Percentiles rank a stretch among this genome's conserved stretches.
These are phyloP conservation scores for Flaveria sonorensis DNA, from an alignment of 129 eudicot species.

Conservation along the genomic window DNA sequence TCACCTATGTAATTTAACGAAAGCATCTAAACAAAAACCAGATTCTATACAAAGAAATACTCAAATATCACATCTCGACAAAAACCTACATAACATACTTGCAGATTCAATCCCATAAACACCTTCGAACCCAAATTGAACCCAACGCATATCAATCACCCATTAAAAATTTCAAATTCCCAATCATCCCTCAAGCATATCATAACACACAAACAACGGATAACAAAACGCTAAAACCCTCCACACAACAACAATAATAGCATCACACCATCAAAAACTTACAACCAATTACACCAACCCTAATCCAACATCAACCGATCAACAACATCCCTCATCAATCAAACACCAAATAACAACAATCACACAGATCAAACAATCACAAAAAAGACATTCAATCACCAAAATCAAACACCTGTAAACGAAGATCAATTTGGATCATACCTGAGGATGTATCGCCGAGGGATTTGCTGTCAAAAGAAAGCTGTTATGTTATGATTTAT, in stretches of 20 bases:
- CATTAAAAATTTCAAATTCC: constrained; percentile 7
- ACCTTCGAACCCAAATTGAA: background rate
- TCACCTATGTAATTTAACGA: background rate
- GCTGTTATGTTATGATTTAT: background rate
- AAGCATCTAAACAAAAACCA: too few relatives aligned
- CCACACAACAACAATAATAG: background rate
- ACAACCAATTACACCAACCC: constrained; percentile 14
- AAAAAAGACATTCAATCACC: background rate
- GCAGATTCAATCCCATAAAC: background rate
- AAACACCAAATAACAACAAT: background rate
- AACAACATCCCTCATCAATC: background rate
- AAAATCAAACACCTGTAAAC: background rate
- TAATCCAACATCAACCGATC: constrained; percentile 13
- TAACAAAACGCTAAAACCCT: background rate
- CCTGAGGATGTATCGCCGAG: constrained; percentile 37
- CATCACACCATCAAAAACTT: background rate
- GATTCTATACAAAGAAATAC: too few relatives aligned
- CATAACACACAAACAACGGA: constrained; percentile 7
- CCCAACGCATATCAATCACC: background rate
- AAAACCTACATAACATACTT: constrained; percentile 2
- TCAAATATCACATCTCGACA: background rate
- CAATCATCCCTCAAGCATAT: constrained; percentile 4
- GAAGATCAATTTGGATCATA: constrained; percentile 17
- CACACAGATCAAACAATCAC: background rate
- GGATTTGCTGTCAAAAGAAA: constrained; percentile 14